A percentile compares a stretch with the other conserved stretches of the same genome.
These are phyloP conservation scores for Rosa rugosa DNA, from an alignment of 306 rosid species.

Conservation along the genomic window DNA sequence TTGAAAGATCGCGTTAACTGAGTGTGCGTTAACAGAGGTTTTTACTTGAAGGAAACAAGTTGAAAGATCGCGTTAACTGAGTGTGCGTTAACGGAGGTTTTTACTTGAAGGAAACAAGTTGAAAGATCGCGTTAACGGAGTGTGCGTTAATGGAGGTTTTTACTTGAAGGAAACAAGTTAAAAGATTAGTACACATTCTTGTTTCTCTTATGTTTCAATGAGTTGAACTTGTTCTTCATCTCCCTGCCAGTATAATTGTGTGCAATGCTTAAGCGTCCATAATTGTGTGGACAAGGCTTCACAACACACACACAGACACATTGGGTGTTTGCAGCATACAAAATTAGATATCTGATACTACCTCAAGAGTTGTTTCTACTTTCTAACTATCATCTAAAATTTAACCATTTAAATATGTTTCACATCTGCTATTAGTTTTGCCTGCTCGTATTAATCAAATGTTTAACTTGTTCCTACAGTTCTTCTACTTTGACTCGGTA, in stretches of 20 bases:
- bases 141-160: no score
- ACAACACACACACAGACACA: neutral
- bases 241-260: neutral
- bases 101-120: no score
- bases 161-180: no score
- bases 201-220: neutral
- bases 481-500: slow-evolving; percentile 89
- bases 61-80: no score
- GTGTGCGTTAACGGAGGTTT: no score
- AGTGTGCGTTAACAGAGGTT: no score
- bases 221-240: neutral
- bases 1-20: no score
- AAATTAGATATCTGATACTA: neutral
- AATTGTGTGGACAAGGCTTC: neutral
- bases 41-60: no score
- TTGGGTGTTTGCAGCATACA: neutral
- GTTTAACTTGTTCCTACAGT: slow-evolving; percentile 49
- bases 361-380: neutral
- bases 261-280: neutral
- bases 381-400: neutral
- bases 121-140: no score
- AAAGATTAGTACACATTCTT: slow-evolving; percentile 25
- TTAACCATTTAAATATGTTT: neutral
- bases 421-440: neutral
- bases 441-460: slow-evolving; percentile 25